phyloP scores from a whole-genome alignment of 768 basidiomycete genomes.

The Suillus subluteus region DNA sequence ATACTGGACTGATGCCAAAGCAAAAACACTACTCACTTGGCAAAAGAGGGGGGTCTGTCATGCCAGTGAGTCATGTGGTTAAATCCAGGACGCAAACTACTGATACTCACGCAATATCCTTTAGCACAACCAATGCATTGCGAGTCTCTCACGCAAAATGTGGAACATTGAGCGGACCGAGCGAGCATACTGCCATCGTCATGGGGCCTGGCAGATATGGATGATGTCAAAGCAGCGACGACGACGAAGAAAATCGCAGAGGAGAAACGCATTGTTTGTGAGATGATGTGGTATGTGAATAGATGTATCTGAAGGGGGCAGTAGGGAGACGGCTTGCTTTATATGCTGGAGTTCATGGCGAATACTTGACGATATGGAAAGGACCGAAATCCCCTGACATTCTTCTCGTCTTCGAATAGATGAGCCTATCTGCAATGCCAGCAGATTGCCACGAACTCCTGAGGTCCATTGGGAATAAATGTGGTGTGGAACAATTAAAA shows the following conservation, averaged over 20 bases:
- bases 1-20: neutral
- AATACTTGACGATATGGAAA: neutral
- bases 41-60: neutral
- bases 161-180: neutral
- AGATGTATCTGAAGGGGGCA: neutral
- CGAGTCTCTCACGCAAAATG: neutral
- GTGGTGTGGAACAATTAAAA: neutral
- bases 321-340: neutral
- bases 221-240: neutral
- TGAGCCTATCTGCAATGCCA: neutral
- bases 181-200: neutral
- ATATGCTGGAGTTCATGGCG: neutral
- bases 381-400: neutral
- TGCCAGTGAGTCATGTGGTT: neutral
- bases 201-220: neutral
- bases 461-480: neutral
- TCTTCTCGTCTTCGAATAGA: neutral
- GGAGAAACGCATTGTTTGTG: neutral
- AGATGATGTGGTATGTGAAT: neutral
- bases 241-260: neutral
- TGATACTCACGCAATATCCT: neutral
- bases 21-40: neutral
- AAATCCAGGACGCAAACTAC: neutral
- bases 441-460: neutral
- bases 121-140: neutral